Evolutionary conservation across 2,329 filamentous ascomycete species (phyloP), one percentile per base, ranked within the genome.

Genomic region (Hymenoscyphus infarciens): DNA sequence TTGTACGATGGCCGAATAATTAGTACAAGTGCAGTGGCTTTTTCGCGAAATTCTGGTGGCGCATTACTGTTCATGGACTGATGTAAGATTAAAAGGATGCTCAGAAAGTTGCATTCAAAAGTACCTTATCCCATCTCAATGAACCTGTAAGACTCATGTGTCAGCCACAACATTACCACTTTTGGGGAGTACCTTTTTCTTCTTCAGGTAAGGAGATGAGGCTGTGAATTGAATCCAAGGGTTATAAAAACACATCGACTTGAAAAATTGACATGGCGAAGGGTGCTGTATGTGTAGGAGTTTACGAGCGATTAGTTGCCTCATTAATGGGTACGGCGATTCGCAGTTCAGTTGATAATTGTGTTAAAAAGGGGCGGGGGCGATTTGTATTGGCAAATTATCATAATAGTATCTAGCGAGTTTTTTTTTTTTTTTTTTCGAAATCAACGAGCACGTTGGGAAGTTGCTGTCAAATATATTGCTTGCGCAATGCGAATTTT

Each of bases 391-490:
- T 68, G 35, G 65, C 67, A 67, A 70, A 67, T 67, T 68, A 68
- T 68, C 59, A 70, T 57, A 39, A 57, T n/a, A 56, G 60, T 59
- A n/a, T 61, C 22, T 65, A 66, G 66, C 64, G 67, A 64, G 62
- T n/a, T 49, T 56, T n/a, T n/a, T n/a, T n/a, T n/a, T n/a, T n/a
- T n/a, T n/a, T n/a, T n/a, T 64, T 59, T 27, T 49, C 62, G 64
- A 31, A 58, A 64, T 68, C 63, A 66, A 61, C 64, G 59, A 68
- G 71, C 70, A 73, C 72, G 66, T 71, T 73, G 68, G 67, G 67
- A 68, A 63, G 45, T 67, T 67, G 68, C 66, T 72, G 66, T 67
- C 62, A 68, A 68, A 68, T 54, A 66, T 52, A 66, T 68, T 64
- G 67, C 59, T 61, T 56, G 62, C 58, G 64, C 60, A 69, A 66